phyloP scores from a whole-genome alignment of 495 filamentous ascomycete species.

The Penicillium cataractarum region DNA sequence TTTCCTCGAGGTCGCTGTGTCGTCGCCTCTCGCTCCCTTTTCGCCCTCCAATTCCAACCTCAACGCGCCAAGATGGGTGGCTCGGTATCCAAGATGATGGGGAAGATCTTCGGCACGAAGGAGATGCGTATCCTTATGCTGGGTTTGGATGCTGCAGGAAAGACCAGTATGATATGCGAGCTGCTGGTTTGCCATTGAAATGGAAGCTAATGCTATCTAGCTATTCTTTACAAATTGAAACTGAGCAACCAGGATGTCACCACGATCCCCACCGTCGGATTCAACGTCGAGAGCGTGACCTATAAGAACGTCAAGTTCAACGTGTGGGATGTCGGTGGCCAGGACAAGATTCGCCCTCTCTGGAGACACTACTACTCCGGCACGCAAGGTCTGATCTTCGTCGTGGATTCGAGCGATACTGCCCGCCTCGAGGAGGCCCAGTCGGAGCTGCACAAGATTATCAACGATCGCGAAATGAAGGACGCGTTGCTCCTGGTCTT shows the following conservation, averaged over 20 bases:
- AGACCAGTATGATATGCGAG: constrained; percentile 69
- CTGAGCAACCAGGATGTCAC: constrained; percentile 92
- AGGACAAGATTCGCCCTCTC: constrained; percentile 97
- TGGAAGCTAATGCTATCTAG: constrained; percentile 40
- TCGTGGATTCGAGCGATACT: constrained; percentile 90
- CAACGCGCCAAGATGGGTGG: constrained; percentile 66
- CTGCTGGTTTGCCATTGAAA: neutral
- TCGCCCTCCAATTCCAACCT: constrained; percentile 21
- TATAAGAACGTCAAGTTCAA: constrained; percentile 99
- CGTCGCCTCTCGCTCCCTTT: constrained; percentile 3
- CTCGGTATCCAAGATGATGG: constrained; percentile 84
- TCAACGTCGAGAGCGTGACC: constrained; percentile 99
- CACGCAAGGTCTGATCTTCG: constrained; percentile 97
- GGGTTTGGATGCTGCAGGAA: constrained; percentile 95
- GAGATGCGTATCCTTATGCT: constrained; percentile 99
- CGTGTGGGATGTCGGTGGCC: constrained; percentile 98
- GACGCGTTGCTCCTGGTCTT: constrained; percentile 92
- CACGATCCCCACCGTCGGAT: constrained; percentile 98
- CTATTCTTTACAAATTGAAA: constrained; percentile 99
- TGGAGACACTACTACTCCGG: constrained; percentile 99
- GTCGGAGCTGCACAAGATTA: constrained; percentile 90
- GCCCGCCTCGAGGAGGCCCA: constrained; percentile 86
- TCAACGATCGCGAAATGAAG: constrained; percentile 98
- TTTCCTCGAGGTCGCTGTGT: neutral
- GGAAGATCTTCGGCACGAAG: constrained; percentile 97